Conservation (phyloP, 2,329 filamentous ascomycete genomes). For the Grosmannia clavigera region DNA sequence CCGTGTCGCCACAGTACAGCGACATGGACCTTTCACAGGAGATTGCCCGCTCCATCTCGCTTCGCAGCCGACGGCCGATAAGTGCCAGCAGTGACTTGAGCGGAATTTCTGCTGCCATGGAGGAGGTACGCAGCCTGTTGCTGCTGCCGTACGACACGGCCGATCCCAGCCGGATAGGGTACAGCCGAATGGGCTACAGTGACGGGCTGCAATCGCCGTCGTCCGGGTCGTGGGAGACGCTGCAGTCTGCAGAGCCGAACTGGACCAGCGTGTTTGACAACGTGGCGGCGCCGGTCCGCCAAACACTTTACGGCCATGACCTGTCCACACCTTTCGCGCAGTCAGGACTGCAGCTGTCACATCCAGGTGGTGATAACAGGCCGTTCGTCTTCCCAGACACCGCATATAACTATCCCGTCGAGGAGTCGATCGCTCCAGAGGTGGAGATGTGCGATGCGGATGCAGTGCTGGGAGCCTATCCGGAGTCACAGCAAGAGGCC, state of each 20-base stretch:
- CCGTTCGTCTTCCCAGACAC: background rate
- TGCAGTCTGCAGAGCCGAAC: slow-evolving; percentile 11
- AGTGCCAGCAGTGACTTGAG: background rate
- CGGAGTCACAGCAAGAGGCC: background rate
- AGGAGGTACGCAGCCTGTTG: slow-evolving; percentile 11
- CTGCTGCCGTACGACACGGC: slow-evolving; percentile 5
- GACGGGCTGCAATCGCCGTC: slow-evolving; percentile 1
- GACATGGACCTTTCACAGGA: slow-evolving; percentile 6
- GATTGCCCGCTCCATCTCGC: slow-evolving; percentile 9
- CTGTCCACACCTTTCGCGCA: background rate
- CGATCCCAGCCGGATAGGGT: background rate
- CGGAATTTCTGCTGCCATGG: slow-evolving; percentile 12
- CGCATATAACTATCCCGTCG: background rate
- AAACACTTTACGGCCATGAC: background rate
- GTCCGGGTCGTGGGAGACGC: slow-evolving; percentile 11
- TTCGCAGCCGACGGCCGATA: slow-evolving; percentile 1
- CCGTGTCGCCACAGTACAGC: background rate
- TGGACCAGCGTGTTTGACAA: slow-evolving; percentile 11
- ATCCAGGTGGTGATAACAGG: background rate
- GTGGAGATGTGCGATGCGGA: background rate
- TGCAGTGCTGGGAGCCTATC: background rate
- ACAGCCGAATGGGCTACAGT: background rate
- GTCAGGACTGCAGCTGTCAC: background rate
- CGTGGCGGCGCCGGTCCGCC: background rate
- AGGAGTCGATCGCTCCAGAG: background rate